phyloP scores from a whole-genome alignment of 2,329 filamentous ascomycete genomes.

The Botryosphaeria dothidea region DNA sequence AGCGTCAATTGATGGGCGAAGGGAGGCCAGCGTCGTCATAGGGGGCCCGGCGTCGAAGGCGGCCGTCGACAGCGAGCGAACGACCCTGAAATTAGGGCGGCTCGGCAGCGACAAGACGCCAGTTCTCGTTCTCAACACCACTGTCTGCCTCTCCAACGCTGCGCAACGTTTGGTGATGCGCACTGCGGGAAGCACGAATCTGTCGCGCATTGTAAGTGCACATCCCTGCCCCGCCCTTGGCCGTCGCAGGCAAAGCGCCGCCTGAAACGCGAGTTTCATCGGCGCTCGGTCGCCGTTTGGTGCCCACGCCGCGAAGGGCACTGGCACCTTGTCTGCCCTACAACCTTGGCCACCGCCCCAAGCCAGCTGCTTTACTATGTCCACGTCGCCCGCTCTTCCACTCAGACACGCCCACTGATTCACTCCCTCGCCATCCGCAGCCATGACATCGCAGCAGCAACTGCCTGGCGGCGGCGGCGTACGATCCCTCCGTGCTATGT shows the following conservation, averaged over 20 bases:
- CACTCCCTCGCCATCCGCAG: constrained; percentile 30
- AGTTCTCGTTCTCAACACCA: background rate
- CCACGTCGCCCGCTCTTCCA: background rate
- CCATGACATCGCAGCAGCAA: constrained; percentile 45
- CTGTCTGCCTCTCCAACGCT: background rate
- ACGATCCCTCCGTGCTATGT: constrained; percentile 51
- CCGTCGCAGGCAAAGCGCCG: constrained; percentile 3
- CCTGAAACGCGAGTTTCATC: constrained; percentile 18
- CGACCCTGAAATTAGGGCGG: constrained; percentile 9
- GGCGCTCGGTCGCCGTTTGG: constrained; percentile 11
- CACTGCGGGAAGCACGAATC: background rate
- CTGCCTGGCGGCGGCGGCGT: constrained; percentile 44
- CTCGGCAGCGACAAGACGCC: too few species aligned
- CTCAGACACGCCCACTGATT: constrained; percentile 6
- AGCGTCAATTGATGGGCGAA: constrained; percentile 9
- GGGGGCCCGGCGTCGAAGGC: background rate
- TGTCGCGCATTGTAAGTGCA: constrained; percentile 10
- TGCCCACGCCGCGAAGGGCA: constrained; percentile 3
- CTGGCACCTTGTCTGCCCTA: constrained; percentile 13
- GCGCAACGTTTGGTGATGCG: background rate
- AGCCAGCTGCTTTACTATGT: background rate
- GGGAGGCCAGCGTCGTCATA: constrained; percentile 15
- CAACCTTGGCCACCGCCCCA: constrained; percentile 8
- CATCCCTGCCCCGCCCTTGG: background rate
- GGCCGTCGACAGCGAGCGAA: background rate